phyloP scores from a whole-genome alignment of 2,329 filamentous ascomycete genomes.

The Aschersonia sp. region DNA sequence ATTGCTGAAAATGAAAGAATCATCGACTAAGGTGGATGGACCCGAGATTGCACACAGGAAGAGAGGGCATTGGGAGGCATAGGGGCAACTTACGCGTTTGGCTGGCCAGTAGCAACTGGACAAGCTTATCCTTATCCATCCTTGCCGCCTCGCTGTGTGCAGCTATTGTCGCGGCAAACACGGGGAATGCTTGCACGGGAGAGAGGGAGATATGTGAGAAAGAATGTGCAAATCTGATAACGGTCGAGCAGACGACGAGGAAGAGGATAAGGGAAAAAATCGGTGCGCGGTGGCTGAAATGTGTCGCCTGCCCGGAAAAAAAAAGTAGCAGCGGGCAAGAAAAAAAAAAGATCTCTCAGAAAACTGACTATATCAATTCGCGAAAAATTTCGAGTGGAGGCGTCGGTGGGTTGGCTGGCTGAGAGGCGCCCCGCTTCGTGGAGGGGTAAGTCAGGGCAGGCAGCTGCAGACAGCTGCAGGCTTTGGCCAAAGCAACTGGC shows the following conservation, averaged over 20 bases:
- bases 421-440: constrained; percentile 3
- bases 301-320: not conserved
- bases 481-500: not conserved
- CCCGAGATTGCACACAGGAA: too few species aligned
- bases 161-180: constrained; percentile 3
- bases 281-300: constrained; percentile 2
- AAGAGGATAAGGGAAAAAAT: constrained; percentile 6
- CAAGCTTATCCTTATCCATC: constrained; percentile 54
- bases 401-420: too few species aligned
- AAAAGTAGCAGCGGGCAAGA: constrained; percentile 4
- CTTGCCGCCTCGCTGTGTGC: constrained; percentile 4
- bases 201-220: constrained; percentile 4
- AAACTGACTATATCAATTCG: too few species aligned
- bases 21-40: too few species aligned
- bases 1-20: too few species aligned
- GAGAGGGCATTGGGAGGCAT: not conserved
- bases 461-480: not conserved
- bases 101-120: constrained; percentile 75
- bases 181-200: not conserved
- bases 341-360: constrained; percentile 5
- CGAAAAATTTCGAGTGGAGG: constrained; percentile 1
- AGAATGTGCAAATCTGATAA: not conserved
- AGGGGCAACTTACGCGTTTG: constrained; percentile 57
- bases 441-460: not conserved
- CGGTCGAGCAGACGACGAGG: not conserved